A percentile compares a stretch with the other conserved stretches of the same genome.
These are phyloP conservation scores for Moelleriella libera DNA, from an alignment of 2,329 filamentous ascomycete genomes.

Conservation along the genomic window DNA sequence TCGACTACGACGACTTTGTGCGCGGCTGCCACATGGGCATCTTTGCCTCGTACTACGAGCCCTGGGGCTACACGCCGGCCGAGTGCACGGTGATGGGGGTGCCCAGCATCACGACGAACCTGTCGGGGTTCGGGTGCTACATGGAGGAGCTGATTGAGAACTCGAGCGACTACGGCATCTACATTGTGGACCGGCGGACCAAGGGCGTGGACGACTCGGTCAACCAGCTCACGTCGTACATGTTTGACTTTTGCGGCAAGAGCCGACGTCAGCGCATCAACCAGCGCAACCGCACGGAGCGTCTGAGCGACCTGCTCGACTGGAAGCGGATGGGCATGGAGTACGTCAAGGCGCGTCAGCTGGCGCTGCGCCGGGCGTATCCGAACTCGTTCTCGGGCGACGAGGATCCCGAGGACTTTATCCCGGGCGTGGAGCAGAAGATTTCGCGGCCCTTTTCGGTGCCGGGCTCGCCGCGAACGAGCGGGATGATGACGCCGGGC, in stretches of 20 bases:
- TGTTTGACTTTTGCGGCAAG: conserved; percentile 91
- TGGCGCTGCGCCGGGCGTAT: conserved; percentile 85
- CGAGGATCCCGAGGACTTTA: conserved; percentile 77
- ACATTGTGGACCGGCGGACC: conserved; percentile 89
- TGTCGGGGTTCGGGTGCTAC: conserved; percentile 96
- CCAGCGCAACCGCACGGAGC: conserved; percentile 91
- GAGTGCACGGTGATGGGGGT: conserved; percentile 99
- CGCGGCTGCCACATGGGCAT: conserved; percentile 91
- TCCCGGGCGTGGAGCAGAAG: conserved; percentile 87
- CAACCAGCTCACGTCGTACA: conserved; percentile 74
- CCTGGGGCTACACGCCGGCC: conserved; percentile 96
- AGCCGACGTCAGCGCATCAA: conserved; percentile 95
- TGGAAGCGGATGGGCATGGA: conserved; percentile 99
- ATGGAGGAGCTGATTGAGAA: conserved; percentile 99
- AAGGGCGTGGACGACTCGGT: conserved; percentile 97
- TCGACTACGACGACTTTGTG: conserved; percentile 98
- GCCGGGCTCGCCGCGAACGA: conserved; percentile 76
- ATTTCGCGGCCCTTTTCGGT: conserved; percentile 89
- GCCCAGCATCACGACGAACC: conserved; percentile 92
- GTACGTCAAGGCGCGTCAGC: conserved; percentile 91
- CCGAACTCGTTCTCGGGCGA: conserved; percentile 71
- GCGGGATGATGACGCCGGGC: conserved; percentile 97
- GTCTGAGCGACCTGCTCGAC: conserved; percentile 85
- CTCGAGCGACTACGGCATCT: conserved; percentile 94
- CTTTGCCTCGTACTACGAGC: conserved; percentile 97